Conservation (phyloP, 148 eudicot genomes). For the Diospyros kaki region DNA sequence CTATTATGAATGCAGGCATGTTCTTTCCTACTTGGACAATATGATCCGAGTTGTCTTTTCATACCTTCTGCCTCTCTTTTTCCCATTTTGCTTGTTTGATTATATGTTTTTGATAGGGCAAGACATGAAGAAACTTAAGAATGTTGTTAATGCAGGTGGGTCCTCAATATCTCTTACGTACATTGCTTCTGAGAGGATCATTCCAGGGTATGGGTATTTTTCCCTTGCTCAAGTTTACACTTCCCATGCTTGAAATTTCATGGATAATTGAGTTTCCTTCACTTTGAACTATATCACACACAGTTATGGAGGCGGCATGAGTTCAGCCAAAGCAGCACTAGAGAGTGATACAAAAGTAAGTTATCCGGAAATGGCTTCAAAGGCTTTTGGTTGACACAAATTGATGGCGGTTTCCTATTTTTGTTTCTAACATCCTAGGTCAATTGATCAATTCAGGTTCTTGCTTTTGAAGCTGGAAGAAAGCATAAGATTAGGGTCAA, state of each 20-base stretch:
- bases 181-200: constrained; percentile 91
- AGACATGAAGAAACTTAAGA: background rate
- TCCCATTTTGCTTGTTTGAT: constrained; percentile 3
- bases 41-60: background rate
- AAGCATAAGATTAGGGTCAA: constrained; percentile 80
- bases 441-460: constrained; percentile 41
- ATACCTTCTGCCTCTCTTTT: background rate
- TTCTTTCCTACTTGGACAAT: constrained; percentile 14
- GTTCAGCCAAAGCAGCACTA: constrained; percentile 96
- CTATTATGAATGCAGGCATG: constrained; percentile 90
- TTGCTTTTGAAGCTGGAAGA: constrained; percentile 97
- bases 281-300: background rate
- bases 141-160: constrained; percentile 4
- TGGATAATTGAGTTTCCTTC: background rate
- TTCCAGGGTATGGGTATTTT: constrained; percentile 66
- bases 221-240: background rate
- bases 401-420: background rate
- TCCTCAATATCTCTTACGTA: constrained; percentile 89
- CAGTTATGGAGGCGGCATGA: constrained; percentile 99
- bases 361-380: background rate
- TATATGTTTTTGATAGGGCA: background rate
- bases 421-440: constrained; percentile 5
- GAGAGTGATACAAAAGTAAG: constrained; percentile 91
- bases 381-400: background rate
- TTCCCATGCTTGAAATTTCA: constrained; percentile 2